A percentile compares a stretch with the other conserved stretches of the same genome.
These are phyloP conservation scores for Colletotrichum sansevieriae DNA, from an alignment of 2,329 filamentous ascomycete genomes.

Conservation along the genomic window DNA sequence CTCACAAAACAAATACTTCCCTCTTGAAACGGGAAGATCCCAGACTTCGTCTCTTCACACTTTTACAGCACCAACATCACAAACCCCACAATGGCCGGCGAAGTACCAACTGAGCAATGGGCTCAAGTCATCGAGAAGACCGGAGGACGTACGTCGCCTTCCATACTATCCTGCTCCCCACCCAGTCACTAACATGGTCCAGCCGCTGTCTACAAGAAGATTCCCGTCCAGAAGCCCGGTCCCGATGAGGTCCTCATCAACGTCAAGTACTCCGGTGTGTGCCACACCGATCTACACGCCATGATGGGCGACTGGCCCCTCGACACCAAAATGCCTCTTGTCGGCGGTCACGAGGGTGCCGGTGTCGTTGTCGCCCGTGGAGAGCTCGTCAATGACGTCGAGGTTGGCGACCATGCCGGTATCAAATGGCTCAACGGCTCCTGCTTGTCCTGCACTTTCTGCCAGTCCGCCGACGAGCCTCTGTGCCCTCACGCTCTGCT, in stretches of 20 bases:
- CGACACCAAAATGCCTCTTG: conserved; percentile 83
- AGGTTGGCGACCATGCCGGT: conserved; percentile 87
- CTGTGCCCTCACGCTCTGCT: conserved; percentile 82
- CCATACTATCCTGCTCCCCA: background rate
- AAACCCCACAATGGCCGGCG: conserved; percentile 27
- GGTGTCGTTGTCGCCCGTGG: conserved; percentile 87
- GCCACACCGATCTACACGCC: conserved; percentile 86
- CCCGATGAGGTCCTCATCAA: conserved; percentile 94
- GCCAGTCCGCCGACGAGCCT: conserved; percentile 83
- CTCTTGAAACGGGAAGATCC: conserved; percentile 12
- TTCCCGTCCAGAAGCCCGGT: conserved; percentile 83
- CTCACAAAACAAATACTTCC: conserved; percentile 22
- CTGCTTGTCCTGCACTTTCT: conserved; percentile 87
- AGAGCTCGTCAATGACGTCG: conserved; percentile 79
- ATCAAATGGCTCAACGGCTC: conserved; percentile 95
- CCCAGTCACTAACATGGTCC: conserved; percentile 31
- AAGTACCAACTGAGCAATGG: conserved; percentile 85
- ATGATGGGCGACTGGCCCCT: conserved; percentile 93
- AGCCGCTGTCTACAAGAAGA: conserved; percentile 81
- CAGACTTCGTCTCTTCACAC: conserved; percentile 9
- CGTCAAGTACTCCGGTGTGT: conserved; percentile 90
- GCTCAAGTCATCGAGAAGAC: conserved; percentile 90
- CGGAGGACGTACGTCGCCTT: conserved; percentile 71
- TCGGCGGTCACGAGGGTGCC: conserved; percentile 85
- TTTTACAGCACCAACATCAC: background rate